Evolutionary conservation across 495 filamentous ascomycete species (phyloP), one percentile per base, ranked within the genome.

Genomic region (Hypoxylon lienhwacheense): DNA sequence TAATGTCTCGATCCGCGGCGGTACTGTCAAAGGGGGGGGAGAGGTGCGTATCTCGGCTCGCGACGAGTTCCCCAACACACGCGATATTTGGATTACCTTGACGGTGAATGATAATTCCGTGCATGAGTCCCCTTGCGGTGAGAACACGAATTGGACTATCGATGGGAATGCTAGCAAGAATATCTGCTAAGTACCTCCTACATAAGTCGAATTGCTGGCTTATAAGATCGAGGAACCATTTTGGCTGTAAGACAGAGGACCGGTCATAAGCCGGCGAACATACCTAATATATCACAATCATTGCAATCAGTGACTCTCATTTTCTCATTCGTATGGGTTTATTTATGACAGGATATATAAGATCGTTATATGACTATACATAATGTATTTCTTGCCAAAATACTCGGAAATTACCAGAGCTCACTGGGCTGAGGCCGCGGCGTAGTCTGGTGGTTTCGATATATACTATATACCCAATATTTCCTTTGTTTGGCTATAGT

Each of bases 41-140:
- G 73, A 77, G 65, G 72, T 77, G 14, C 62, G 74, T 12, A 28
- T 77, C 20, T 34, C 73, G 7, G 71, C 73, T 2, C 59, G 74
- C 20, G 44, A 59, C 16, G 74, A 77, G 60, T 77, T 77, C 50
- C 59, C 72, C 8, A 74, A 74, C 25, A 75, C 63, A 24, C 54
- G 51, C 12, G 74, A 76, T 29, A 67, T 76, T 22, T 66, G 47
- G 34, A 70, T 77, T 34, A 72, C 58, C n/a, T 34, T 73, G 35
- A 65, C 57, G 26, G 73, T 75, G 7, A 61, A 74, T 45, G 48
- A 63, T 29, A 74, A 58, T 16, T 55, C 72, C 6, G 74, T 76
- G n/a, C 47, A 67, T 21, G 74, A 77, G 61, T 63, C 53, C 6
- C 74, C 74, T 1, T 77, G 74, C 21, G 74, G 63, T 2, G 64